A percentile compares a stretch with the other conserved stretches of the same genome.
These are phyloP conservation scores for Russula foetens DNA, from an alignment of 768 basidiomycete genomes.

Conservation along the genomic window DNA sequence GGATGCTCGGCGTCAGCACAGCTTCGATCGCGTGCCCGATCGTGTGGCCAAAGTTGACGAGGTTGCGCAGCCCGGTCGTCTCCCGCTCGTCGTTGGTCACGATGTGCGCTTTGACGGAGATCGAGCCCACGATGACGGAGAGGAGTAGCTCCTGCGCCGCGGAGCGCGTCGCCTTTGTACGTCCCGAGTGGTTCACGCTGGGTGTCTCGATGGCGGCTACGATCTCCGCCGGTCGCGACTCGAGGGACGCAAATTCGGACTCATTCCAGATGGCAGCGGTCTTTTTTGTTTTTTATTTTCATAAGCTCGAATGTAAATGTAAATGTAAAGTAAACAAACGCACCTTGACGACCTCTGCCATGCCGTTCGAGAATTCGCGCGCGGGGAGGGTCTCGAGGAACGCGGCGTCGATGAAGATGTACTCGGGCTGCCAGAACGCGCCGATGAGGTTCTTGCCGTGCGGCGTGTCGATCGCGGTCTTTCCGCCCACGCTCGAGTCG, in stretches of 20 bases:
- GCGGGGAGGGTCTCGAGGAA: slow-evolving; percentile 90
- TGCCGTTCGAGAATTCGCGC: slow-evolving; percentile 95
- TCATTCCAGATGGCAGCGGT: slow-evolving; percentile 99
- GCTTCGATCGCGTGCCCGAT: slow-evolving; percentile 99
- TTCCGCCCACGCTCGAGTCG: slow-evolving; percentile 94
- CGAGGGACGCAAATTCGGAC: slow-evolving; percentile 78
- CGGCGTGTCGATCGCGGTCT: slow-evolving; percentile 98
- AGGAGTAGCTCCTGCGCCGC: slow-evolving; percentile 77
- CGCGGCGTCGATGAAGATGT: slow-evolving; percentile 94
- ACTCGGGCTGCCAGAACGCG: slow-evolving; percentile 97
- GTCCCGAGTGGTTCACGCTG: slow-evolving; percentile 47
- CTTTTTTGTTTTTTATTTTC: slow-evolving; percentile 37
- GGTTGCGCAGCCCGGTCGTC: slow-evolving; percentile 83
- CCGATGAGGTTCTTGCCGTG: slow-evolving; percentile 98
- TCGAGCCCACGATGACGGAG: slow-evolving; percentile 85
- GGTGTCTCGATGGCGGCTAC: slow-evolving; percentile 76
- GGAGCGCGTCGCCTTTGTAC: slow-evolving; percentile 58
- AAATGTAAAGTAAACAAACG: not conserved
- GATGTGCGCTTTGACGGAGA: slow-evolving; percentile 93
- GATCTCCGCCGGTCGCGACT: slow-evolving; percentile 79
- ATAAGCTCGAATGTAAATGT: too few relatives aligned
- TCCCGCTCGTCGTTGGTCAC: slow-evolving; percentile 96
- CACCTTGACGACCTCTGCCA: slow-evolving; percentile 98
- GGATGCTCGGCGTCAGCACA: slow-evolving; percentile 82
- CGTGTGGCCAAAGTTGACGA: slow-evolving; percentile 98